Evolutionary conservation across 2,329 filamentous ascomycete genomes (phyloP).

Genomic region (Calonectria fujianensis): DNA sequence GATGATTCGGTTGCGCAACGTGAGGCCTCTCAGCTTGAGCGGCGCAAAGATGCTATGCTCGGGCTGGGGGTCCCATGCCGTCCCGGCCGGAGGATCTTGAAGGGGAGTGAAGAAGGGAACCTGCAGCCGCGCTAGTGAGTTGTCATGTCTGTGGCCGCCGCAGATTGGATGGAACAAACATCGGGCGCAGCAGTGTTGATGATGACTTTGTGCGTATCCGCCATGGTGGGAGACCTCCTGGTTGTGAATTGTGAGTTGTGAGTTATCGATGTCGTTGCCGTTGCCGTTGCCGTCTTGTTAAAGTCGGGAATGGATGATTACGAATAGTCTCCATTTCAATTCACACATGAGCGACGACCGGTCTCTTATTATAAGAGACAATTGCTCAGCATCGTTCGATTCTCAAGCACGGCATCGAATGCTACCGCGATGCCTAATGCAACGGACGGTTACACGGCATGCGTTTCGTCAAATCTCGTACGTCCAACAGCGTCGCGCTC

Average conservation of each 20-base stretch:
- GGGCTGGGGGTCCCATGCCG: constrained; percentile 51
- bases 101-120: constrained; percentile 53
- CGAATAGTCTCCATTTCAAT: not conserved
- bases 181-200: constrained; percentile 49
- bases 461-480: not conserved
- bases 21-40: constrained; percentile 65
- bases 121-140: constrained; percentile 29
- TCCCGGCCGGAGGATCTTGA: constrained; percentile 52
- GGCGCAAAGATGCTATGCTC: constrained; percentile 63
- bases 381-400: constrained; percentile 6
- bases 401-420: not conserved
- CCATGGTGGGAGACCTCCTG: constrained; percentile 26
- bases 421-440: constrained; percentile 14
- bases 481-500: constrained; percentile 32
- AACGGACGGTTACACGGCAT: constrained; percentile 31
- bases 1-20: constrained; percentile 67
- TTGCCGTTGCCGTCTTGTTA: not conserved
- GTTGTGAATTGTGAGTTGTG: too few relatives aligned
- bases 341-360: not conserved
- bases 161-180: constrained; percentile 26
- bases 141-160: not conserved
- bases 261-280: too few relatives aligned
- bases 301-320: not conserved
- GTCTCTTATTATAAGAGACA: constrained; percentile 16
- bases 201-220: constrained; percentile 40